A percentile compares a stretch with the other conserved stretches of the same genome.
Conservation (phyloP, 768 basidiomycete species). For the Pholiota molesta region DNA sequence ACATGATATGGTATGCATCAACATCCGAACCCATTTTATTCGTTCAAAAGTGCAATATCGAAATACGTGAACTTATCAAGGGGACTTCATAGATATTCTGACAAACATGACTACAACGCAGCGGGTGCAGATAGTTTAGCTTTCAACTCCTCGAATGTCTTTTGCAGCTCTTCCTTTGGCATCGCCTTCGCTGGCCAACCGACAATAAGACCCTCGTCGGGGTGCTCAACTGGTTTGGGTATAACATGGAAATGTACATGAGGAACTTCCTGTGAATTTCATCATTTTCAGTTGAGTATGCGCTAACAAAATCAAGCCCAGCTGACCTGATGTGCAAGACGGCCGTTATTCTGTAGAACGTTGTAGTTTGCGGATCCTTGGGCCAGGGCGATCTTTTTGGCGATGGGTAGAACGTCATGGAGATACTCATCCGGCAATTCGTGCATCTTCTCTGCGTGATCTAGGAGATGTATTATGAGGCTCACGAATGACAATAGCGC, state of each 20-base stretch:
- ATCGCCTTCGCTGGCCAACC: slow-evolving; percentile 73
- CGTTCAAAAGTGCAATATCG: too few species aligned
- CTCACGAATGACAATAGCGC: not conserved
- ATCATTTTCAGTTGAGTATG: slow-evolving; percentile 1
- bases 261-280: slow-evolving; percentile 57
- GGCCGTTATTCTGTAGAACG: slow-evolving; percentile 71
- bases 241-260: slow-evolving; percentile 96
- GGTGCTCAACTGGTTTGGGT: slow-evolving; percentile 69
- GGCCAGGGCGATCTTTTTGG: slow-evolving; percentile 86
- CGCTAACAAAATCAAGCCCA: slow-evolving; percentile 20
- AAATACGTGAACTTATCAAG: too few species aligned
- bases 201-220: slow-evolving; percentile 74
- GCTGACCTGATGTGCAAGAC: slow-evolving; percentile 65
- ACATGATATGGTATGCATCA: too few species aligned
- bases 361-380: slow-evolving; percentile 83
- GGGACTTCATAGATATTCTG: too few species aligned
- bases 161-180: slow-evolving; percentile 67
- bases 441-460: slow-evolving; percentile 85
- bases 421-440: slow-evolving; percentile 88
- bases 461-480: slow-evolving; percentile 39
- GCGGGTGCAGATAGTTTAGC: slow-evolving; percentile 15
- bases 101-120: not conserved
- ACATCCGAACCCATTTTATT: too few species aligned
- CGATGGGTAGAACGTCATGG: slow-evolving; percentile 72
- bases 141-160: slow-evolving; percentile 60